Evolutionary conservation across 345 rosid genomes (phyloP).

Genomic region (Rhodamnia rubescens): DNA sequence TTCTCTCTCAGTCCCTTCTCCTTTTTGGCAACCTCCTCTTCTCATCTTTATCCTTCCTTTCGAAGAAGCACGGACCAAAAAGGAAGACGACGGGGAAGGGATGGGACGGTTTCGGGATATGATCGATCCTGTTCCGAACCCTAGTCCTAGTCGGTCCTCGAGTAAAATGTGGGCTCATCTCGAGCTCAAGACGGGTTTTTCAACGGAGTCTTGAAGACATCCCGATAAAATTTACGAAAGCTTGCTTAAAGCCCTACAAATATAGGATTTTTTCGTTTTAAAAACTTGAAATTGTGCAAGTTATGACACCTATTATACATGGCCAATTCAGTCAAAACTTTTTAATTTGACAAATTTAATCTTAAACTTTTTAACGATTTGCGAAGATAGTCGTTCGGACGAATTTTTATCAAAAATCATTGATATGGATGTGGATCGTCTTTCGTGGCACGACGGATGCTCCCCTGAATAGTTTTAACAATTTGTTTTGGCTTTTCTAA

Average conservation of each 20-base stretch:
- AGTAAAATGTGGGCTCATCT: neutral
- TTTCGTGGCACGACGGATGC: fast-evolving
- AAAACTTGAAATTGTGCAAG: neutral
- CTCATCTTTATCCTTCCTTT: neutral
- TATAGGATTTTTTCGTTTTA: neutral
- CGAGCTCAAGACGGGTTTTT: neutral
- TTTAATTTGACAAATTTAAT: too few species aligned
- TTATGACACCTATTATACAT: fast-evolving
- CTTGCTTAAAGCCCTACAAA: neutral
- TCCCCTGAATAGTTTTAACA: fast-evolving
- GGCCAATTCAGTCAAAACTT: too few species aligned
- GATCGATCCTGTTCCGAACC: neutral
- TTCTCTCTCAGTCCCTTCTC: neutral
- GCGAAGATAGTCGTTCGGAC: fast-evolving
- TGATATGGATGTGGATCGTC: fast-evolving
- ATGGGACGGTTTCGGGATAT: neutral
- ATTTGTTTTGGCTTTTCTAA: too few species aligned
- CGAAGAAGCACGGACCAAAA: neutral
- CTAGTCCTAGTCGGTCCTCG: neutral
- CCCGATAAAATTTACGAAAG: neutral
- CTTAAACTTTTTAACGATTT: too few species aligned
- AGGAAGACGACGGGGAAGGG: neutral
- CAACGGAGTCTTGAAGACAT: neutral
- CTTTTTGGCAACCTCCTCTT: neutral
- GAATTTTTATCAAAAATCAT: neutral